Conservation (phyloP, 2,329 filamentous ascomycete genomes). For the Pseudopyricularia javanii region DNA sequence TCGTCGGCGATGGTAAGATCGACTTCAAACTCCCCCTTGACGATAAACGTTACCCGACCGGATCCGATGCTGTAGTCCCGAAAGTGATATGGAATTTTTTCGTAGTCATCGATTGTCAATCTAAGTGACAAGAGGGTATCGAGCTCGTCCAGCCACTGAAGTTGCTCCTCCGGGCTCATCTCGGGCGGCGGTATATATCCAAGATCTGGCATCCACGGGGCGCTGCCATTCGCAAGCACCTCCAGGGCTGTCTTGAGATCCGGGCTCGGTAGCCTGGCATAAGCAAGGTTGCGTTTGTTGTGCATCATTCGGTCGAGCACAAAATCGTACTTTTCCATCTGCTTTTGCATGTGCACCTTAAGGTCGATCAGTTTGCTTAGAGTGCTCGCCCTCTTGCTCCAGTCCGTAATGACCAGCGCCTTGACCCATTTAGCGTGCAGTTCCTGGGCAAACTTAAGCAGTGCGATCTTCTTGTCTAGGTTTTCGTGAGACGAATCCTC, state of each 20-base stretch:
- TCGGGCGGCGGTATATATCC: slow-evolving; percentile 65
- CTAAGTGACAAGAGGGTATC: slow-evolving; percentile 75
- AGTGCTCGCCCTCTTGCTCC: slow-evolving; percentile 67
- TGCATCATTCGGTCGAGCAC: slow-evolving; percentile 53
- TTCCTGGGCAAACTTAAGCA: slow-evolving; percentile 69
- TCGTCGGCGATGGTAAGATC: slow-evolving; percentile 87
- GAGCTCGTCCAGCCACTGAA: slow-evolving; percentile 66
- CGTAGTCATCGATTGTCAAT: slow-evolving; percentile 71
- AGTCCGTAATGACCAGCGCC: slow-evolving; percentile 77
- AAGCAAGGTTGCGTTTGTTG: slow-evolving; percentile 60
- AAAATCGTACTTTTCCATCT: slow-evolving; percentile 46
- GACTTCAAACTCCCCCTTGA: slow-evolving; percentile 78
- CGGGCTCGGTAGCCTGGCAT: slow-evolving; percentile 71
- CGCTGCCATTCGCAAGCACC: slow-evolving; percentile 66
- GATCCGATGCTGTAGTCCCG: slow-evolving; percentile 65
- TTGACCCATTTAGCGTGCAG: slow-evolving; percentile 87
- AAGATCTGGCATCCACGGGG: slow-evolving; percentile 70
- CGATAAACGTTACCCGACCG: slow-evolving; percentile 81
- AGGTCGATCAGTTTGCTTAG: slow-evolving; percentile 85
- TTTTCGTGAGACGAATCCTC: slow-evolving; percentile 55
- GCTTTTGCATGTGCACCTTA: slow-evolving; percentile 57
- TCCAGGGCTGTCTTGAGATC: slow-evolving; percentile 85
- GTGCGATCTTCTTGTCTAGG: slow-evolving; percentile 58
- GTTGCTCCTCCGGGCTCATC: slow-evolving; percentile 57
- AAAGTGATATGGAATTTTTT: slow-evolving; percentile 64